Base-by-base conservation (phyloP, 768 basidiomycete species). In the Serpula lacrymans region DNA sequence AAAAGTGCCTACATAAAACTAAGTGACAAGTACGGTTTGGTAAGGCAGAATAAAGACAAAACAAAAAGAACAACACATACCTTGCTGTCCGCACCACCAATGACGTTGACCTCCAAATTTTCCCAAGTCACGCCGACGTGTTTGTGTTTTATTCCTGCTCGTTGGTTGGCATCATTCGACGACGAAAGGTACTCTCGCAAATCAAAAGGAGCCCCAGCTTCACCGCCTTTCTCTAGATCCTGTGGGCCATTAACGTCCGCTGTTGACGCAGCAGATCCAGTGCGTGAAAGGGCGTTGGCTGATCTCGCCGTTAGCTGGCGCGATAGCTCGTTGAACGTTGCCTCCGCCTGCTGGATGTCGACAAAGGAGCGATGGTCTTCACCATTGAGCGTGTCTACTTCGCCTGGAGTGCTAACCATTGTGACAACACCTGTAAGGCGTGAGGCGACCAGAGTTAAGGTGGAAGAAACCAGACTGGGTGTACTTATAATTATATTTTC, bases 51-150 rank as follows among this genome's bases (percentile, higher is more conserved):
- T 28, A 28, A 32, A 16, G 10, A 28, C 18, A 26, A 2, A 12
- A 14, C n/a, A 14, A 13, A 2, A 3, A 14, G 7, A 18, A 30
- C 16, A 20, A 6, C 9, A 43, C 65, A 30, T 34, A 75, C 84
- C 68, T 84, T 86, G 55, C 64, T 68, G 55, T 75, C 69, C 9
- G 63, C 52, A 10, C 74, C 75, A 14, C 82, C 84, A 3, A 70
- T 43, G 23, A 78, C 82, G 5, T 77, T 66, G 23, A 87, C 85
- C 43, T 78, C 66, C 1, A 88, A 63, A 49, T 81, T 69, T 37
- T 84, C 74, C 86, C 86, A 88, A 18, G 77, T 77, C 17, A 88
- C 78, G 23, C 84, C 84, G 6, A 88, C 82, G 44, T 83, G 80
- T 54, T 88, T 88, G 51, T 82, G 79, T 43, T 74, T 75, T 34